Evolutionary conservation across 495 filamentous ascomycete genomes (phyloP), one percentile per base, ranked within the genome.

Genomic region (Halenospora varia): DNA sequence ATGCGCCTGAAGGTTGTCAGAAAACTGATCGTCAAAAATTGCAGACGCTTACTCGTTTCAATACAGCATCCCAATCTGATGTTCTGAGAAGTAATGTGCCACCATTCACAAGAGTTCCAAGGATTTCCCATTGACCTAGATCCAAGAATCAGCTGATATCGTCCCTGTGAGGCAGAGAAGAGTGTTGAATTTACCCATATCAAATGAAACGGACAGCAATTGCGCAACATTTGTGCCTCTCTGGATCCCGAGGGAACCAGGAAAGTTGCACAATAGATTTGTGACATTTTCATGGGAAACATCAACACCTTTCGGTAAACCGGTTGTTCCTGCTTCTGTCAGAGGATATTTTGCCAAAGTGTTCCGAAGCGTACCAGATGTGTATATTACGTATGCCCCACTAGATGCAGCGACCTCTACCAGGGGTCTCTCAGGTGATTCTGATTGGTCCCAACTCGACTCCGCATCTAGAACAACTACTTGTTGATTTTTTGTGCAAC

Each of bases 351-450:
- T 51, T 20, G 2, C 49, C 18, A 29, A 13, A 13, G 6, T 13
- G 4, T 35, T 13, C 4, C 4, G 13, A 35, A 35, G 13, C 29
- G 4, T 13, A 51, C 49, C 73, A 10, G 71, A 74, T 9, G 73
- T 75, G 51, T 74, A 75, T 15, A 75, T 74, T 47, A 75, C 62
- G 48, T 74, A 75, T n/a, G 68, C 64, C 17, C 69, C 70, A 55
- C 68, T 62, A 25, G 67, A 58, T n/a, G 70, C 45, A 11, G 60
- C 24, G 35, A 68, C 59, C 18, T 40, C 1, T 2, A 71, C 53
- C 0, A 25, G 42, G 0, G 65, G 68, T 20, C 62, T 53, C 17
- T n/a, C 52, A n/a, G 40, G 22, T 18, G 42, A 51, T 39, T 11
- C 52, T 45, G 20, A 11, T 10, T 25, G 39, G 18, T 22, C 4